Evolutionary conservation across 2,329 filamentous ascomycete species (phyloP).

Genomic region (Teratosphaeria pseudoeucalypti): DNA sequence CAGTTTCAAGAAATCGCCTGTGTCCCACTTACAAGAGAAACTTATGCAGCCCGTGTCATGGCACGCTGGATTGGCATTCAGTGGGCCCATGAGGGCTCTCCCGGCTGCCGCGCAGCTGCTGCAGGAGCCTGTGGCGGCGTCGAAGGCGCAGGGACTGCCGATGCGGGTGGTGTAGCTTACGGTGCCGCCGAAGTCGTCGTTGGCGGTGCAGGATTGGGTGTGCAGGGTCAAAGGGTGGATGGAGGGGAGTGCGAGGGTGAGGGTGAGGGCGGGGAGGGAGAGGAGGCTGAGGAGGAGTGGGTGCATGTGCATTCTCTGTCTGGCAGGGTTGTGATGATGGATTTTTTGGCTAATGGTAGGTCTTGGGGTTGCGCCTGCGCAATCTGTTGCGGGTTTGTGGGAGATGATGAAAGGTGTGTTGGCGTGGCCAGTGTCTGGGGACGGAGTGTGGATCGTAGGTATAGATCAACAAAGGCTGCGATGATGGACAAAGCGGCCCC

Average conservation of each 20-base stretch:
- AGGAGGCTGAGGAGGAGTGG: not conserved
- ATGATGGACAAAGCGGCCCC: not conserved
- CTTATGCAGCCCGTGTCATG: not conserved
- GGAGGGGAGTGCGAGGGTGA: not conserved
- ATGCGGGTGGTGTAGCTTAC: not conserved
- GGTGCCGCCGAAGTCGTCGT: not conserved
- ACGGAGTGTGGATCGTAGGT: not conserved
- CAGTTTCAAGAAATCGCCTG: not conserved
- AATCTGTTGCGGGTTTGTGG: not conserved
- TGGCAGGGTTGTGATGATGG: not conserved
- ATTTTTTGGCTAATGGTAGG: not conserved
- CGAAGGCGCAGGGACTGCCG: not conserved
- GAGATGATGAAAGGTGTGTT: not conserved
- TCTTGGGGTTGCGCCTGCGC: not conserved
- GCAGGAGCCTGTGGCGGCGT: not conserved
- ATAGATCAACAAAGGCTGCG: not conserved
- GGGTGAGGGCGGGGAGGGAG: not conserved
- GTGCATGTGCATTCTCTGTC: not conserved
- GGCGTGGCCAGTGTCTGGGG: not conserved
- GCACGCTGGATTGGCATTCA: not conserved
- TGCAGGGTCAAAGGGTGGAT: not conserved
- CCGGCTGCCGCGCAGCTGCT: not conserved
- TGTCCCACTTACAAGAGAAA: not conserved
- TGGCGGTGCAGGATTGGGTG: not conserved
- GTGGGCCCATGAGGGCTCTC: not conserved